Percentiles rank a stretch among this genome's conserved stretches.
Conservation (phyloP, 2,329 filamentous ascomycete species). For the Cryphonectria radicalis region DNA sequence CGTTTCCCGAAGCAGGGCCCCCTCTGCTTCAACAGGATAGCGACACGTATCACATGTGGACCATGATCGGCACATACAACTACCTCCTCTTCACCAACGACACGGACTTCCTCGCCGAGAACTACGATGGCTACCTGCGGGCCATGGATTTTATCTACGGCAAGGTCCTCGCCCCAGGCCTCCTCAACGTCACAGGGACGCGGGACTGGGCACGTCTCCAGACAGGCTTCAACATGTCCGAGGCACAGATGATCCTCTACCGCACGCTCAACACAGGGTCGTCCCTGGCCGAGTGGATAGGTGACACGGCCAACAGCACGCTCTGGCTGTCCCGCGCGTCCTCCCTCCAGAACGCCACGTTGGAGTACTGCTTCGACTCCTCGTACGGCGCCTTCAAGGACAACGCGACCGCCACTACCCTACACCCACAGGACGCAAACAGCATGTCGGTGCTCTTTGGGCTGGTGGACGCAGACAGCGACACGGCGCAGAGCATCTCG, state of each 20-base stretch:
- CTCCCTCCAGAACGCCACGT: conserved; percentile 49
- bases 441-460: conserved; percentile 57
- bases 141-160: conserved; percentile 38
- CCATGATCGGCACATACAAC: conserved; percentile 59
- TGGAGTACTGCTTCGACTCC: conserved; percentile 53
- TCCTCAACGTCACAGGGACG: conserved; percentile 54
- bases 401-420: conserved; percentile 52
- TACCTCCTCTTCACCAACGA: conserved; percentile 59
- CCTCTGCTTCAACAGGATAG: conserved; percentile 44
- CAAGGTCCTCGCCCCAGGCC: conserved; percentile 39
- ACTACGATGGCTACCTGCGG: conserved; percentile 40
- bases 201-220: conserved; percentile 57
- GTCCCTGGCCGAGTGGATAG: conserved; percentile 52
- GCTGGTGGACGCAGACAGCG: conserved; percentile 43
- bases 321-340: conserved; percentile 47
- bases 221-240: conserved; percentile 53
- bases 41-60: conserved; percentile 43
- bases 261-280: conserved; percentile 58
- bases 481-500: conserved; percentile 46
- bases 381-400: conserved; percentile 56
- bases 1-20: conserved; percentile 54
- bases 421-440: conserved; percentile 66
- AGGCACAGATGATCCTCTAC: conserved; percentile 58
- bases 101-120: conserved; percentile 39
- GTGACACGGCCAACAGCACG: conserved; percentile 36